Conservation (phyloP, 2,329 filamentous ascomycete genomes). For the Sarocladium oryzae region DNA sequence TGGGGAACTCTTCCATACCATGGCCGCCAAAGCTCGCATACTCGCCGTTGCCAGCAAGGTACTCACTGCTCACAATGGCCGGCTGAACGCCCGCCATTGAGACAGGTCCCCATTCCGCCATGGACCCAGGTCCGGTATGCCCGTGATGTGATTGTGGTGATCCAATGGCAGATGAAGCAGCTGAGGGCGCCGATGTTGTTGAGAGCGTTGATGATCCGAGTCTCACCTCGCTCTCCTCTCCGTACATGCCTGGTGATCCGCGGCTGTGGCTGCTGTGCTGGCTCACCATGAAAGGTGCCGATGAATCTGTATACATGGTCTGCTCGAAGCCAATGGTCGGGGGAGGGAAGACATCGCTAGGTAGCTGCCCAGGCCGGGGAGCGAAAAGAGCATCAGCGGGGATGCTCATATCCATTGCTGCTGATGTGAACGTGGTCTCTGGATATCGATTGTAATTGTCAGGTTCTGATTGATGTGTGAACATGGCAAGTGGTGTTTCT, state of each 20-base stretch:
- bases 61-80: constrained; percentile 53
- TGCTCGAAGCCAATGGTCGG: constrained; percentile 39
- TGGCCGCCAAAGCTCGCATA: constrained; percentile 46
- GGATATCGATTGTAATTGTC: constrained; percentile 41
- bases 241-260: constrained; percentile 42
- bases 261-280: constrained; percentile 27
- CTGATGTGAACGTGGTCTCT: constrained; percentile 35
- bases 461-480: constrained; percentile 16
- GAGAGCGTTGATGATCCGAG: constrained; percentile 53
- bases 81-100: constrained; percentile 44
- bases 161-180: constrained; percentile 60
- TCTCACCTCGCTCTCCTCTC: constrained; percentile 44
- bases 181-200: constrained; percentile 56
- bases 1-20: constrained; percentile 44
- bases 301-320: constrained; percentile 40
- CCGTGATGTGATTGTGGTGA: constrained; percentile 59
- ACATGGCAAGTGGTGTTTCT: constrained; percentile 20
- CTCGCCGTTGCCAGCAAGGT: constrained; percentile 39
- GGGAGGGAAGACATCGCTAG: background rate
- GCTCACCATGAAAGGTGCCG: constrained; percentile 36
- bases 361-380: background rate
- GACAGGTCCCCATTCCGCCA: constrained; percentile 51
- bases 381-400: constrained; percentile 37
- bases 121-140: constrained; percentile 40
- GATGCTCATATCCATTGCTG: constrained; percentile 41